Conservation (phyloP, 1,284 basidiomycete species). For the Cryptococcus sp. region DNA sequence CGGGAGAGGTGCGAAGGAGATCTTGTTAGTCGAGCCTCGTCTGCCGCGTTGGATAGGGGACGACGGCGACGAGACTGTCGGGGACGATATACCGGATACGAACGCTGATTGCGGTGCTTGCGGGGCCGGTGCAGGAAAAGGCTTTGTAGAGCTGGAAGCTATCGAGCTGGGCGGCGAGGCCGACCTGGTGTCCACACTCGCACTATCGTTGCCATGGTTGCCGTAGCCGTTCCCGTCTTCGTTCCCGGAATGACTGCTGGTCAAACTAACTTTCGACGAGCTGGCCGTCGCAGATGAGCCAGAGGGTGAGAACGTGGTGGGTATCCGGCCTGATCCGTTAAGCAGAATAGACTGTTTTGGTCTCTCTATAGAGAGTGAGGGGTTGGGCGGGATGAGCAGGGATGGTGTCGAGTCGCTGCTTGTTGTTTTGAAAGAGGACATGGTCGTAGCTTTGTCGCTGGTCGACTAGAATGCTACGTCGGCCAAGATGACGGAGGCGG, state of each 20-base stretch:
- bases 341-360: slow-evolving; percentile 33
- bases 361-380: slow-evolving; percentile 20
- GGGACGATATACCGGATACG: not conserved
- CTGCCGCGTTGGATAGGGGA: not conserved
- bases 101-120: no score
- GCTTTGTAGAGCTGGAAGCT: no score
- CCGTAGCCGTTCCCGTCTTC: no score
- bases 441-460: not conserved
- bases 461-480: not conserved
- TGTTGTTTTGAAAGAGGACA: slow-evolving; percentile 7
- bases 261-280: not conserved
- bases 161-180: no score
- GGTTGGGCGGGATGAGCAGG: slow-evolving; percentile 30
- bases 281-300: slow-evolving; percentile 2
- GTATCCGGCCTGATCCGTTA: slow-evolving; percentile 20
- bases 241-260: no score
- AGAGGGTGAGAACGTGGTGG: not conserved
- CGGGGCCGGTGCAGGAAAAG: no score
- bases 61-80: not conserved
- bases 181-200: no score
- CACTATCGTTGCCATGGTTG: no score
- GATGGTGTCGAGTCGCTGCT: slow-evolving; percentile 9
- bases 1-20: slow-evolving; percentile 42
- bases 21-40: slow-evolving; percentile 16
- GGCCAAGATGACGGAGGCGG: not conserved